A percentile compares a stretch with the other conserved stretches of the same genome.
Evolutionary conservation across 208 protist genomes (phyloP).

Genomic region (Leishmania lainsoni): DNA sequence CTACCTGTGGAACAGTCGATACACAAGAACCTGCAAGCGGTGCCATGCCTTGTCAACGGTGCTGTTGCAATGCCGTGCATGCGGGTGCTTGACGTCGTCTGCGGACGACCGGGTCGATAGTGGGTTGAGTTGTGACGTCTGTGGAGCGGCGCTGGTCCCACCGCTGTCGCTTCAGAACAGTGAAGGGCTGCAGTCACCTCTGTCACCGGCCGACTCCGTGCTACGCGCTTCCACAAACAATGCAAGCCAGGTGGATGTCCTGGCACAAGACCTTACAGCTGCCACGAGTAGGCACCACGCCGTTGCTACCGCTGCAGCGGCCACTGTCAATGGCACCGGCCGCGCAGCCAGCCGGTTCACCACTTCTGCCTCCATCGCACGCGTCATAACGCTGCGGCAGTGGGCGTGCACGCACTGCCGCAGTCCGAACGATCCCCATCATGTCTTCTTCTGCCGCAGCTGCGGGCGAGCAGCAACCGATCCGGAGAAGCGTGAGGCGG

Average conservation of each 20-base stretch:
- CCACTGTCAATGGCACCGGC: slow-evolving; percentile 23
- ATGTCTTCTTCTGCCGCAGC: slow-evolving; percentile 62
- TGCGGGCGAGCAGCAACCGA: slow-evolving; percentile 23
- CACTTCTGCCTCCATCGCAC: slow-evolving; percentile 11
- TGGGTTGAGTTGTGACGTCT: slow-evolving; percentile 28
- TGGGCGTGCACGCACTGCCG: slow-evolving; percentile 74
- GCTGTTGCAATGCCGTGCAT: slow-evolving; percentile 57
- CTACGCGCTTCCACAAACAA: background rate
- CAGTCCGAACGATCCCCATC: slow-evolving; percentile 51
- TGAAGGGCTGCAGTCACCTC: background rate
- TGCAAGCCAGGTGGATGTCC: background rate
- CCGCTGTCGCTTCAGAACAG: background rate
- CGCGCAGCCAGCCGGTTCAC: slow-evolving; percentile 17
- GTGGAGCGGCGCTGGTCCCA: slow-evolving; percentile 14
- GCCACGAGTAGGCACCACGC: background rate
- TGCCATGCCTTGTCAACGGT: slow-evolving; percentile 49
- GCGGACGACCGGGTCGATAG: slow-evolving; percentile 8
- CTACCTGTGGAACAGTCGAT: slow-evolving; percentile 59
- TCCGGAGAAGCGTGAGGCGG: slow-evolving; percentile 2
- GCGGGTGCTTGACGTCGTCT: slow-evolving; percentile 52
- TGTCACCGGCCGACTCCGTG: background rate
- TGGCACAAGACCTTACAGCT: background rate
- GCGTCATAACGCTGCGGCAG: slow-evolving; percentile 49
- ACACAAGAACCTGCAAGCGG: slow-evolving; percentile 39
- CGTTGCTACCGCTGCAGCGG: background rate